Conservation (phyloP, 805 yeast species). For the Hanseniaspora lachancei region DNA sequence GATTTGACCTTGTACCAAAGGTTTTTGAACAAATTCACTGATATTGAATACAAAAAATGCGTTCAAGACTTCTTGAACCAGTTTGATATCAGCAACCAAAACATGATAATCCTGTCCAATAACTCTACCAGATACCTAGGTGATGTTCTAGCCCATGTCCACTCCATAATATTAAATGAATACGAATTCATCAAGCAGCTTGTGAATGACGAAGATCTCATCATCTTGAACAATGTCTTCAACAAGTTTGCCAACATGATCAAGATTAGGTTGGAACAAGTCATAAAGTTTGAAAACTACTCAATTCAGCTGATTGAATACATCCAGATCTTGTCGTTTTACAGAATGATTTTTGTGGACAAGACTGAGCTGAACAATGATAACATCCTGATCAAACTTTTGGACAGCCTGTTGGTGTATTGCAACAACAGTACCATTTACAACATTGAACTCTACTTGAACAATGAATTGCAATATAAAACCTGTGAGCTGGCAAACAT, state of each 20-base stretch:
- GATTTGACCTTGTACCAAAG: conserved; percentile 42
- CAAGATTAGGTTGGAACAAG: conserved; percentile 55
- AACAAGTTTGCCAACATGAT: conserved; percentile 33
- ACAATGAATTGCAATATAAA: conserved; percentile 25
- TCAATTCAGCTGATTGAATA: conserved; percentile 45
- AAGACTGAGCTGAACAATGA: conserved; percentile 25
- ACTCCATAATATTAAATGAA: conserved; percentile 76
- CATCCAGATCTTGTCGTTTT: conserved; percentile 51
- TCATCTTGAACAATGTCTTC: conserved; percentile 23
- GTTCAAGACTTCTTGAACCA: conserved; percentile 57
- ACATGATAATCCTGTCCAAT: conserved; percentile 51
- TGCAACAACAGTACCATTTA: conserved; percentile 1
- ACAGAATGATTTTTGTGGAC: conserved; percentile 47
- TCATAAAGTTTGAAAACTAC: conserved; percentile 51
- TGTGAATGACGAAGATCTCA: conserved; percentile 14
- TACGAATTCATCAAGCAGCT: conserved; percentile 63
- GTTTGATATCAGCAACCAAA: conserved; percentile 27
- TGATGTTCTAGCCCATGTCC: conserved; percentile 78
- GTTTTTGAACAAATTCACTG: conserved; percentile 50
- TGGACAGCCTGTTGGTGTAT: conserved; percentile 13
- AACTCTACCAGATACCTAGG: conserved; percentile 77
- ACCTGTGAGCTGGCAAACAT: conserved; percentile 27
- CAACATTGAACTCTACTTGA: conserved; percentile 2
- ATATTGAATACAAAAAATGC: conserved; percentile 51
- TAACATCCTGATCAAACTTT: conserved; percentile 18